phyloP scores from a whole-genome alignment of 129 eudicot species.

The Flaveria brownii region DNA sequence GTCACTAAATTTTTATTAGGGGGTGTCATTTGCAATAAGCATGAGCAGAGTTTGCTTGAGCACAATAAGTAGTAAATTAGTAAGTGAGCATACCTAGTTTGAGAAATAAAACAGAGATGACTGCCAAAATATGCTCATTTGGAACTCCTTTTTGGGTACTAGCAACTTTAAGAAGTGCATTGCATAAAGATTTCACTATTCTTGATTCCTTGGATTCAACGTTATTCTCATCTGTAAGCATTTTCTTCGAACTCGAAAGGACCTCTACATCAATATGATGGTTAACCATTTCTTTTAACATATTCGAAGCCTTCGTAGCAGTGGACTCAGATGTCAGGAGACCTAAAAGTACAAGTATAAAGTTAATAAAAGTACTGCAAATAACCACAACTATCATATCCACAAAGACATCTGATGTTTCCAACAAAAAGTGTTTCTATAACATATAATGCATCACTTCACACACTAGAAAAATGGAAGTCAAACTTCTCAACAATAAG shows the following conservation, averaged over 20 bases:
- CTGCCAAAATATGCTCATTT: conserved; percentile 61
- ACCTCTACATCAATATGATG: conserved; percentile 44
- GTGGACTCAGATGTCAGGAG: conserved; percentile 68
- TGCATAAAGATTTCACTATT: conserved; percentile 50
- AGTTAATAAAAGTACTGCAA: conserved; percentile 27
- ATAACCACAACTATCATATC: conserved; percentile 11
- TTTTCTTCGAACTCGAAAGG: conserved; percentile 26
- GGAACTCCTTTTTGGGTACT: conserved; percentile 41
- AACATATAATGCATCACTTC: conserved; percentile 5
- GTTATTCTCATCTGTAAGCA: conserved; percentile 36
- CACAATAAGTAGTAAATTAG: neutral
- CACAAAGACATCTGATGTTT: conserved; percentile 9
- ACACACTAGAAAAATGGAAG: neutral
- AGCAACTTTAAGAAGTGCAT: conserved; percentile 50
- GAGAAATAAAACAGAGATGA: conserved; percentile 61
- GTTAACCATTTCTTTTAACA: conserved; percentile 57
- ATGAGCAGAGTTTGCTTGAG: neutral
- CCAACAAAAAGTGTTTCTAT: neutral
- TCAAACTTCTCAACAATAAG: conserved; percentile 4
- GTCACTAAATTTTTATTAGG: conserved; percentile 4
- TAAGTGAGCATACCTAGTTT: conserved; percentile 68
- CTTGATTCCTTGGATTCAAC: conserved; percentile 41
- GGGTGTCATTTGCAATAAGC: conserved; percentile 6
- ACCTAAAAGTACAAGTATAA: conserved; percentile 49
- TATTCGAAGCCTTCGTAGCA: conserved; percentile 60